phyloP scores from a whole-genome alignment of 495 filamentous ascomycete species.

The Cercophora sp. region DNA sequence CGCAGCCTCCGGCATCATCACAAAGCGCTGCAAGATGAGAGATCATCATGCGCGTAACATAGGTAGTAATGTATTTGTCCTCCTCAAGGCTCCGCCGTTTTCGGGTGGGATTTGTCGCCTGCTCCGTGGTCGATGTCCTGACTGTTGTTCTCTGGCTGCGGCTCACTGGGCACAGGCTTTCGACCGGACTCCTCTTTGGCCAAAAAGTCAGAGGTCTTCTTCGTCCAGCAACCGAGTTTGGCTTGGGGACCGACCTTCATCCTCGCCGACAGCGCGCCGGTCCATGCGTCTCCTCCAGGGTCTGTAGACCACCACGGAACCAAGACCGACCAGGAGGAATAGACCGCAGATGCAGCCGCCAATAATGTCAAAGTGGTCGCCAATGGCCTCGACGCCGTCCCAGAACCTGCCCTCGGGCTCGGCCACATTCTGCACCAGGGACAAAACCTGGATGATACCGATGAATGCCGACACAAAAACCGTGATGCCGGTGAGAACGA shows the following conservation, averaged over 20 bases:
- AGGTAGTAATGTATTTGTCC: no score
- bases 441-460: constrained; percentile 79
- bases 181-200: no score
- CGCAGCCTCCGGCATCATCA: no score
- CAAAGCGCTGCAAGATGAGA: no score
- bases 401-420: constrained; percentile 74
- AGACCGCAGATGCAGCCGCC: constrained; percentile 79
- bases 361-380: constrained; percentile 82
- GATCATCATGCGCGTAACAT: no score
- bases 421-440: constrained; percentile 68
- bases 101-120: no score
- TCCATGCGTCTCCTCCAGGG: constrained; percentile 63
- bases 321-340: constrained; percentile 70
- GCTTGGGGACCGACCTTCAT: not conserved
- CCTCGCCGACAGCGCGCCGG: constrained; percentile 6
- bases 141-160: no score
- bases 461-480: constrained; percentile 85
- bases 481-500: constrained; percentile 80
- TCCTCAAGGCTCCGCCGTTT: no score
- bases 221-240: not conserved
- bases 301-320: constrained; percentile 68
- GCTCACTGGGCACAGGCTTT: no score
- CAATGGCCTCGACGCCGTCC: constrained; percentile 72
- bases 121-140: no score
- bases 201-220: no score